Conservation (phyloP, 108 stramenopile genomes). For the Conticribra weissflogii region DNA sequence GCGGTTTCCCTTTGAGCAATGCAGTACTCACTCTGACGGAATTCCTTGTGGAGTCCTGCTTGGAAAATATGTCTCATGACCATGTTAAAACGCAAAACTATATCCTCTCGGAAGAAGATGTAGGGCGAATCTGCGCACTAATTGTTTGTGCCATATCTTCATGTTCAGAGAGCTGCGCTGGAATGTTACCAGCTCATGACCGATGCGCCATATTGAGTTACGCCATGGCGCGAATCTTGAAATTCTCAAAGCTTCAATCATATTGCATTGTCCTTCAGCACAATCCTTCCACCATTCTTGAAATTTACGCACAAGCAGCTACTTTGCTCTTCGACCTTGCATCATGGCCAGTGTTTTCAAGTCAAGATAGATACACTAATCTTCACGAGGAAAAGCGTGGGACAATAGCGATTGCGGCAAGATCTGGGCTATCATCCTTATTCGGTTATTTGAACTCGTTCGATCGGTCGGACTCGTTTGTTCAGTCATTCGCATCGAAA, state of each 20-base stretch:
- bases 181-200: constrained; percentile 8
- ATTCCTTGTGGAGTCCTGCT: constrained; percentile 21
- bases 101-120: constrained; percentile 43
- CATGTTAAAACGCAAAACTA: constrained; percentile 7
- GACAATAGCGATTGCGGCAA: constrained; percentile 42
- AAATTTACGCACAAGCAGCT: constrained; percentile 51
- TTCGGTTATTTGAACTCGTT: constrained; percentile 33
- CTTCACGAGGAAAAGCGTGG: constrained; percentile 18
- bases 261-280: constrained; percentile 22
- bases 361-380: constrained; percentile 15
- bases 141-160: constrained; percentile 41
- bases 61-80: background rate
- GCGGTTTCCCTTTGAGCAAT: constrained; percentile 37
- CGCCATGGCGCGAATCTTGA: constrained; percentile 34
- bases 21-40: constrained; percentile 46
- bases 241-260: constrained; percentile 12
- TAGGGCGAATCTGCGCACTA: constrained; percentile 29
- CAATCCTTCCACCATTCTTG: constrained; percentile 30
- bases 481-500: constrained; percentile 14
- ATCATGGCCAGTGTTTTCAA: constrained; percentile 12
- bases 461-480: constrained; percentile 13
- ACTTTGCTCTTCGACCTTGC: constrained; percentile 29
- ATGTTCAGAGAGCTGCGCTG: constrained; percentile 18
- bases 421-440: constrained; percentile 45
- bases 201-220: constrained; percentile 36